Evolutionary conservation across 2,329 filamentous ascomycete genomes (phyloP).

Genomic region (Phialocephala subalpina): DNA sequence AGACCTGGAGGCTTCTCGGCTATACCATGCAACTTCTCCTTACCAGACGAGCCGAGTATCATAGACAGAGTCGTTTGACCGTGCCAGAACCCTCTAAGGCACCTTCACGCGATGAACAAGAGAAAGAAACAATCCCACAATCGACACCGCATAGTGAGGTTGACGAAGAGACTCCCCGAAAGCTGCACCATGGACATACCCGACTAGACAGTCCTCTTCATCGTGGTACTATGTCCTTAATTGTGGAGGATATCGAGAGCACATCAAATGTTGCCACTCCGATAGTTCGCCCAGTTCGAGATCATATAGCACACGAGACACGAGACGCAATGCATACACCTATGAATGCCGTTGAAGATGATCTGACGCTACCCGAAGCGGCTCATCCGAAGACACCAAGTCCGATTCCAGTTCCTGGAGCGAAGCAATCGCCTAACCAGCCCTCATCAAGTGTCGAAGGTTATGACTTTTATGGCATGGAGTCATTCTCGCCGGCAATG

Average conservation of each 20-base stretch:
- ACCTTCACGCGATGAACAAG: constrained; percentile 40
- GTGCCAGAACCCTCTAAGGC: constrained; percentile 24
- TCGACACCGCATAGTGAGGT: constrained; percentile 21
- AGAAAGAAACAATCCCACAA: constrained; percentile 31
- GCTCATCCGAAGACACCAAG: constrained; percentile 34
- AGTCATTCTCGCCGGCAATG: constrained; percentile 58
- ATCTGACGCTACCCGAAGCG: constrained; percentile 39
- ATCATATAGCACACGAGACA: constrained; percentile 35
- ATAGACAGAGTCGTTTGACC: constrained; percentile 57
- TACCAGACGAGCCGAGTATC: constrained; percentile 62
- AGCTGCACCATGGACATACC: constrained; percentile 21
- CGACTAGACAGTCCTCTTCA: constrained; percentile 30
- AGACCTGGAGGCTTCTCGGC: constrained; percentile 69
- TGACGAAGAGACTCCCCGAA: constrained; percentile 40
- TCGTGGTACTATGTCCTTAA: constrained; percentile 31
- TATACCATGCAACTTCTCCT: constrained; percentile 64
- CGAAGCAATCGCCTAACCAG: constrained; percentile 28
- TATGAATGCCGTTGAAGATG: constrained; percentile 43
- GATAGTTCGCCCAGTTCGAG: constrained; percentile 59
- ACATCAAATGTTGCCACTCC: constrained; percentile 70
- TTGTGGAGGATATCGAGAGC: constrained; percentile 60
- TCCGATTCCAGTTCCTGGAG: constrained; percentile 40
- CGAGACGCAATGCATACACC: constrained; percentile 37
- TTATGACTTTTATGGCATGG: constrained; percentile 72
- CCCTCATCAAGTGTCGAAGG: constrained; percentile 53